Evolutionary conservation across 768 basidiomycete genomes (phyloP).

Genomic region (Leccinum subgranulosum): DNA sequence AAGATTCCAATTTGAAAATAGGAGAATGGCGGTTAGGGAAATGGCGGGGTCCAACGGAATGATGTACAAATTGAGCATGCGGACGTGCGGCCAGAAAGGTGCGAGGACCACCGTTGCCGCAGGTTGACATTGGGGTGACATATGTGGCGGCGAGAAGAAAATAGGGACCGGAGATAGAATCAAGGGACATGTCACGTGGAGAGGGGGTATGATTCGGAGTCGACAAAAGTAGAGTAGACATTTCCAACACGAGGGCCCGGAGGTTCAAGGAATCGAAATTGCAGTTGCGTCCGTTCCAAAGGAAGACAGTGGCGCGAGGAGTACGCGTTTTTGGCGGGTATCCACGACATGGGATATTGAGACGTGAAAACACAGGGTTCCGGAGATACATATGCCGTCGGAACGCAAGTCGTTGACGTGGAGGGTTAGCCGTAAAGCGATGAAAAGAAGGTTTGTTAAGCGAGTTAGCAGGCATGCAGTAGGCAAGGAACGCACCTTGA

Average conservation of each 20-base stretch:
- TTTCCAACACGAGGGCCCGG: slow-evolving; percentile 28
- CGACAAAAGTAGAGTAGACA: slow-evolving; percentile 5
- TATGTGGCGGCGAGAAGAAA: not conserved
- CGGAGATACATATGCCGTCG: slow-evolving; percentile 22
- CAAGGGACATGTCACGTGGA: slow-evolving; percentile 1
- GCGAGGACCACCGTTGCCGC: slow-evolving; percentile 1
- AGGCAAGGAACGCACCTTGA: slow-evolving; percentile 58
- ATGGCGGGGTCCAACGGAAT: slow-evolving; percentile 3
- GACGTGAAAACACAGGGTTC: slow-evolving; percentile 8
- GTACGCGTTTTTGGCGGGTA: not conserved
- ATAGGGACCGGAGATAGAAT: not conserved
- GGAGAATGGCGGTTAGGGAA: slow-evolving; percentile 1
- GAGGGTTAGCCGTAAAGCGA: slow-evolving; percentile 13
- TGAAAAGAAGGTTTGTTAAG: slow-evolving; percentile 19
- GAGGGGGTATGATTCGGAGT: not conserved
- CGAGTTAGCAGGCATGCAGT: slow-evolving; percentile 1
- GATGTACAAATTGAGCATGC: slow-evolving; percentile 1
- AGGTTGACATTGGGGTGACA: slow-evolving; percentile 2
- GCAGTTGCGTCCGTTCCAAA: slow-evolving; percentile 19
- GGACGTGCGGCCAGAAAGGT: not conserved
- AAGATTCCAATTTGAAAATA: slow-evolving; percentile 12
- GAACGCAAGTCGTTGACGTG: not conserved
- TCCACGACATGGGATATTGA: slow-evolving; percentile 11
- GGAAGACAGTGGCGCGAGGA: slow-evolving; percentile 3
- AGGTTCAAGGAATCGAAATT: slow-evolving; percentile 20